Evolutionary conservation across 108 stramenopile species (phyloP), one percentile per base, ranked within the genome.

Genomic region (Epipyxis sp.): DNA sequence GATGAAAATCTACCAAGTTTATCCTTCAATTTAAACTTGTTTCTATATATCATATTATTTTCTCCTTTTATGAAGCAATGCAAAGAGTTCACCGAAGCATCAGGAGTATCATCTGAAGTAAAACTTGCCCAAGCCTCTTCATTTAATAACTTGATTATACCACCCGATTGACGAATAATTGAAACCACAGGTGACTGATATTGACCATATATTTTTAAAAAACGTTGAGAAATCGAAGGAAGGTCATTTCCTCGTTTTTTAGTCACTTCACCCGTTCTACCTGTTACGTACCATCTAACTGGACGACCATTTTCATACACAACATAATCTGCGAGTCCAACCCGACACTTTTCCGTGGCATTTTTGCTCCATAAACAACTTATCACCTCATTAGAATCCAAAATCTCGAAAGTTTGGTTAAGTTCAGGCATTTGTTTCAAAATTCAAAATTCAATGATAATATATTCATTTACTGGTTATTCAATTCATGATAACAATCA

Each of bases 221-320:
- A 74, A 29, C 71, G 44, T 3, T 39, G n/a, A 39, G 32, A 34
- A 32, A 74, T 54, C 13, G 71, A 3, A 10, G n/a, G 13, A 6
- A 54, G 6, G 71, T 74, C 71, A 42, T 43, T 6, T 13, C 27
- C 43, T 32, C 71, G 71, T 42, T 74, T 74, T 13, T 30, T 13
- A 43, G 16, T 54, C n/a, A 74, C 50, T 74, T 74, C 71, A 13
- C 71, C 71, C 10, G 71, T 39, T 25, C 27, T 6, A 27, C 71
- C 71, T 42, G 71, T 74, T 37, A 74, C 50, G 34, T 74, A 74
- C 32, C 32, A 74, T 74, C 71, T 13, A 6, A 57, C 71, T 42
- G 71, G 71, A 6, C 3, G 46, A 54, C 46, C 44, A 27, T 6
- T 27, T 74, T 74, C 71, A 37, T 34, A 74, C 43, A 74, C 3